Evolutionary conservation across 1,139 yeast species (phyloP), one percentile per base, ranked within the genome.

Genomic region (Yamadazyma sp.): DNA sequence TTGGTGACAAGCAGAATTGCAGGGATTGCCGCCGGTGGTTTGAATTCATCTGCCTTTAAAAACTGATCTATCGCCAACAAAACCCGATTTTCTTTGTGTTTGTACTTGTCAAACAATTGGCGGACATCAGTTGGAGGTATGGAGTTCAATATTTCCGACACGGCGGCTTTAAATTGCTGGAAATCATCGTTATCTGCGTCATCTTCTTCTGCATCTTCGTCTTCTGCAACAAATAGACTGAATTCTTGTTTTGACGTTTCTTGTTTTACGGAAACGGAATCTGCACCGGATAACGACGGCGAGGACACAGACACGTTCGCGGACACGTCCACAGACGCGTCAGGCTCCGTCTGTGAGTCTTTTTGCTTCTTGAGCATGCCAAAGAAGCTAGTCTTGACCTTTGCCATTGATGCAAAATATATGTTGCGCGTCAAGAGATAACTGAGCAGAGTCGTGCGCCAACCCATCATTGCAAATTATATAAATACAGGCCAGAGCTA

Each of bases 41-140:
- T 15, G n/a, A 20, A 10, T 17, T 41, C 43, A 2, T 47, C 17
- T 3, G 54, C 56, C 28, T 44, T 47, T 31, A 64, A 53, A 37
- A 61, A 57, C 33, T 62, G 63, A 30, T 60, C 54, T 9, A 64
- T 46, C 3, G 73, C 67, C 16, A 54, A 47, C 24, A 55, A 50
- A 6, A 64, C 46, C 24, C 53, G 49, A 40, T 63, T 54, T 1
- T 59, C 56, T 12, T 47, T 43, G 22, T 47, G 42, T 33, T 53
- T 47, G 44, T 56, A 58, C 45, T 56, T 59, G 2, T 42, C 37
- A 44, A 51, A 62, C 16, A 68, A 50, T 27, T 47, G 42, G 2
- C 41, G 34, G 20, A 59, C 38, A 2, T 11, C 23, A 2, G 16
- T 9, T 1, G 26, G 36, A 4, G 35, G 14, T 4, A 41, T 11